These are phyloP conservation scores for Fusarium begoniae DNA, from an alignment of 2,329 filamentous ascomycete genomes.

Conservation along the genomic window DNA sequence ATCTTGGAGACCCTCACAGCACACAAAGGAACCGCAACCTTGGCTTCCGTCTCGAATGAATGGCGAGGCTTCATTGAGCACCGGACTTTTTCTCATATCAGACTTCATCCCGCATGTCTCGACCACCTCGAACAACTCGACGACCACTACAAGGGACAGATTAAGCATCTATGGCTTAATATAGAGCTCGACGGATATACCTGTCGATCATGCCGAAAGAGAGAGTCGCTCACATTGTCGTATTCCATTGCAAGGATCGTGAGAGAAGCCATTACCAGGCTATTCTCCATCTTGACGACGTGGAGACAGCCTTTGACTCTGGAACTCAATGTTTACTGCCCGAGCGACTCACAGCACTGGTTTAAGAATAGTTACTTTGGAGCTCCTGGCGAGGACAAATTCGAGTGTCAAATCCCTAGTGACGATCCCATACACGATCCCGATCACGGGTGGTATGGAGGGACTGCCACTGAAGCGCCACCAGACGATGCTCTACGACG, in stretches of 20 bases:
- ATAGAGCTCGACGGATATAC: constrained; percentile 20
- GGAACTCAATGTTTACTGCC: constrained; percentile 15
- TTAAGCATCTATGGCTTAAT: constrained; percentile 25
- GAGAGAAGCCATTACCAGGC: background rate
- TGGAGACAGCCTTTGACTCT: constrained; percentile 3
- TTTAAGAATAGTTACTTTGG: constrained; percentile 23
- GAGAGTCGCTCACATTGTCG: background rate
- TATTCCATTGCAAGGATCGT: background rate
- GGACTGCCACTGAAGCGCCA: background rate
- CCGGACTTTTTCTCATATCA: background rate
- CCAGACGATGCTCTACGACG: constrained; percentile 5
- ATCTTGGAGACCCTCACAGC: background rate
- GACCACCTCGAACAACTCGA: background rate
- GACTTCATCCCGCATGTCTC: background rate
- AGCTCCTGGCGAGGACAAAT: constrained; percentile 5
- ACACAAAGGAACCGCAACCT: background rate
- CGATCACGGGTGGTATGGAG: constrained; percentile 2
- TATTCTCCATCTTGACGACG: constrained; percentile 7
- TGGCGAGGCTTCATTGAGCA: constrained; percentile 5
- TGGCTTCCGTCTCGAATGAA: constrained; percentile 8
- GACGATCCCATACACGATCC: background rate
- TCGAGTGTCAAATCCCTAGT: background rate
- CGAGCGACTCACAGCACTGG: constrained; percentile 31
- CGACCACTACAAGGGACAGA: background rate
- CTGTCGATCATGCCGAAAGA: background rate